Evolutionary conservation across 768 basidiomycete species (phyloP).

Genomic region (Boletus reticulatus): DNA sequence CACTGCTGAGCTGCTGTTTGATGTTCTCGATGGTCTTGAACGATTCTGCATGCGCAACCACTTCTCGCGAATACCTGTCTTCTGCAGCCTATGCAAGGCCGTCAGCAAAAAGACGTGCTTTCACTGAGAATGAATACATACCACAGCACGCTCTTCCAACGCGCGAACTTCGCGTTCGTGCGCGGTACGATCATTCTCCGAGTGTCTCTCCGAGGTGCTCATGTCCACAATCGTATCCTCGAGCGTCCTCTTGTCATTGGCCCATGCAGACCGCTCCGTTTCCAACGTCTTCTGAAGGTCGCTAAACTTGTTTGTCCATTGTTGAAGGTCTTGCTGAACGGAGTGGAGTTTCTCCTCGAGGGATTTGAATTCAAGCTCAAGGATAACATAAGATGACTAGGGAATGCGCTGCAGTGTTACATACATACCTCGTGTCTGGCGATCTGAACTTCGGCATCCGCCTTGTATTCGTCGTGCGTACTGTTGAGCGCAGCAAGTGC

Average conservation of each 20-base stretch:
- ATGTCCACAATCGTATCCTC: conserved; percentile 83
- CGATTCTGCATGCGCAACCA: conserved; percentile 83
- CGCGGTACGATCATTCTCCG: conserved; percentile 58
- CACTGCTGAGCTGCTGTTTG: conserved; percentile 56
- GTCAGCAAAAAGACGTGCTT: not conserved
- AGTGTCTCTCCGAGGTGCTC: conserved; percentile 67
- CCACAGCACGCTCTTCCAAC: conserved; percentile 70
- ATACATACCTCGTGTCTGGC: conserved; percentile 59
- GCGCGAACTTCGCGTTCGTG: conserved; percentile 66
- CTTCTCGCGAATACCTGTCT: conserved; percentile 75
- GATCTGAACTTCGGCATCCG: conserved; percentile 67
- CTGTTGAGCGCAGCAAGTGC: conserved; percentile 66
- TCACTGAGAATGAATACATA: conserved; percentile 23
- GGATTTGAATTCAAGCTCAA: conserved; percentile 60
- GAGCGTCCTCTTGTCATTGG: conserved; percentile 74
- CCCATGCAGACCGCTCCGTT: conserved; percentile 65
- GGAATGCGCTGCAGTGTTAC: too few relatives aligned
- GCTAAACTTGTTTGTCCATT: conserved; percentile 46
- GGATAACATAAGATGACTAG: not conserved
- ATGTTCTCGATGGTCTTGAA: conserved; percentile 69
- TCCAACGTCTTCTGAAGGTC: conserved; percentile 68
- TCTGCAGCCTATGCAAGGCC: conserved; percentile 56
- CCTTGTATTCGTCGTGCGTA: conserved; percentile 80
- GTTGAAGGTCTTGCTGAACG: conserved; percentile 52
- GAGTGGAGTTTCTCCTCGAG: conserved; percentile 60